phyloP scores from a whole-genome alignment of 805 yeast species.

The Hanseniaspora taiwanica region DNA sequence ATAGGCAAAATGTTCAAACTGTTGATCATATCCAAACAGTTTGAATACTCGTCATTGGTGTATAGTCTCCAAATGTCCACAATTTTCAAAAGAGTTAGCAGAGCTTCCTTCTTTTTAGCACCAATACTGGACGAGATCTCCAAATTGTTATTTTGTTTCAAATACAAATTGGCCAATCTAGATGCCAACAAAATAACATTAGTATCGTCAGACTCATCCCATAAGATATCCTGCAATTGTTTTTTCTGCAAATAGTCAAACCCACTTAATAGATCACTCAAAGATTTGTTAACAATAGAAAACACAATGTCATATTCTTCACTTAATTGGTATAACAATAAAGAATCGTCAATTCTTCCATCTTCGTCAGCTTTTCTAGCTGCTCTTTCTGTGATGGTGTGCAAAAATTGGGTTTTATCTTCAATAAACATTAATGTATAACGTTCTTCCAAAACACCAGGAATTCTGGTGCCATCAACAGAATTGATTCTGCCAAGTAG shows the following conservation, averaged over 20 bases:
- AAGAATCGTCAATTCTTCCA: slow-evolving; percentile 76
- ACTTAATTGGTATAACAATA: slow-evolving; percentile 73
- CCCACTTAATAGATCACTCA: slow-evolving; percentile 60
- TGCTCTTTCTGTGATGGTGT: slow-evolving; percentile 67
- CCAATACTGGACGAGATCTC: slow-evolving; percentile 45
- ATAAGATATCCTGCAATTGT: slow-evolving; percentile 6
- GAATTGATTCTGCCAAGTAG: slow-evolving; percentile 73
- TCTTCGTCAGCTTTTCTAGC: slow-evolving; percentile 84
- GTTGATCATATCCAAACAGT: slow-evolving; percentile 41
- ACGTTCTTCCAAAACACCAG: slow-evolving; percentile 77
- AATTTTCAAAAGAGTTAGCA: slow-evolving; percentile 48
- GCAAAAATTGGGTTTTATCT: slow-evolving; percentile 46
- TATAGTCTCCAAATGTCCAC: slow-evolving; percentile 53
- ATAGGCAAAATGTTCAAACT: slow-evolving; percentile 58
- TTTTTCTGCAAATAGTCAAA: slow-evolving; percentile 5
- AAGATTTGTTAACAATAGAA: slow-evolving; percentile 52
- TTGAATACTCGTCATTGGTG: slow-evolving; percentile 44
- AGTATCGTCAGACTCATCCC: slow-evolving; percentile 31
- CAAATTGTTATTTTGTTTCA: slow-evolving; percentile 35
- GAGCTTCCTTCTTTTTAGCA: slow-evolving; percentile 46
- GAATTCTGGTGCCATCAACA: slow-evolving; percentile 59
- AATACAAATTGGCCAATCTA: slow-evolving; percentile 19
- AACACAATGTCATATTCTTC: slow-evolving; percentile 80
- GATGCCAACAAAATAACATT: slow-evolving; percentile 28
- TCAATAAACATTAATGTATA: slow-evolving; percentile 47